These are phyloP conservation scores for Acer negundo DNA, from an alignment of 345 rosid species.

Conservation along the genomic window DNA sequence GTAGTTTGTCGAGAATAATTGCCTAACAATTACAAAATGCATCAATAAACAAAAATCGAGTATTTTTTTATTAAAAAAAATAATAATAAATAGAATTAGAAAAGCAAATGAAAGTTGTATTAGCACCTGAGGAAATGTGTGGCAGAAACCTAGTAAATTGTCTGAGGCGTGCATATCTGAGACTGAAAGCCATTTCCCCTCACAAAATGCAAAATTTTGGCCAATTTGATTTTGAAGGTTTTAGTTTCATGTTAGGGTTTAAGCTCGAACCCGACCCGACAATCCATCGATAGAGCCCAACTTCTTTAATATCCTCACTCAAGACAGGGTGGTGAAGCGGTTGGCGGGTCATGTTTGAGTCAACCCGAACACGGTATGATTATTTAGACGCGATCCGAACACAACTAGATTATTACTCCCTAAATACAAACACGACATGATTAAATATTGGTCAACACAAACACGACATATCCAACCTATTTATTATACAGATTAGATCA, in stretches of 20 bases:
- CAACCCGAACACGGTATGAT: no score
- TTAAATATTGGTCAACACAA: no score
- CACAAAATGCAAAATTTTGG: background rate
- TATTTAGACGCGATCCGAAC: no score
- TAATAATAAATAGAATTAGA: background rate
- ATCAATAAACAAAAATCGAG: background rate
- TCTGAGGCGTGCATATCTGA: slow-evolving; percentile 35
- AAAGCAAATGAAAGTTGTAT: background rate
- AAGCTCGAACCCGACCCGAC: slow-evolving; percentile 6
- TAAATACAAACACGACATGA: no score
- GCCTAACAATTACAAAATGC: slow-evolving; percentile 31
- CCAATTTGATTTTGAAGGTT: slow-evolving; percentile 16
- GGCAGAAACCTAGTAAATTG: slow-evolving; percentile 44
- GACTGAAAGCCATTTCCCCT: slow-evolving; percentile 39
- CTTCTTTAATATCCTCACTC: no score
- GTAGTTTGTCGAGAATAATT: slow-evolving; percentile 18
- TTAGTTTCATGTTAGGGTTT: slow-evolving; percentile 29
- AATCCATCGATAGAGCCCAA: no score
- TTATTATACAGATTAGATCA: no score
- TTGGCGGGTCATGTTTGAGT: no score
- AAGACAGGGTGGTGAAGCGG: no score
- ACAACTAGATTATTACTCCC: no score
- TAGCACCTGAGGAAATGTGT: slow-evolving; percentile 46
- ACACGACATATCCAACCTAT: no score
- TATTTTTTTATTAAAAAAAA: background rate